Evolutionary conservation across 345 rosid species (phyloP), one percentile per base, ranked within the genome.

Genomic region (Salix exigua): DNA sequence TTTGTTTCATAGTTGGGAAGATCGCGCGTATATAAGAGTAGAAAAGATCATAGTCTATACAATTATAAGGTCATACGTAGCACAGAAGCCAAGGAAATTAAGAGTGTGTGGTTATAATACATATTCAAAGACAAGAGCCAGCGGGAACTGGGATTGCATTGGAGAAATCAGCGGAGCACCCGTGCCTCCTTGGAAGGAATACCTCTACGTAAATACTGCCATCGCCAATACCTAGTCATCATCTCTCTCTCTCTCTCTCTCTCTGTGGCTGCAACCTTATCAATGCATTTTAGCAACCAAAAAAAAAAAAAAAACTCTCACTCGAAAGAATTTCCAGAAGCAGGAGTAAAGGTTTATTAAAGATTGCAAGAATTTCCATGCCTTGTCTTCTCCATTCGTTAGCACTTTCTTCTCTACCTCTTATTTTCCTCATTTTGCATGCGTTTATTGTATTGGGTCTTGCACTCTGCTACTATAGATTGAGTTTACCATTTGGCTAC

Each of bases 111-210:
- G 50, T 14, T 46, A 9, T 6, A 31, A 65, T 53, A 67, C 46
- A 25, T 2, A 25, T 78, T 60, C n/a, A 14, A 26, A 14, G 26
- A 1, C 65, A 66, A 46, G n/a, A 40, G 68, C 0, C 73, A 73
- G 74, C 70, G 82, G 81, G 79, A 77, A 83, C 69, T 83, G 85
- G 82, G 88, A 81, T 79, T 77, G 66, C 85, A 68, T 86, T 26
- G 88, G 88, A 83, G 85, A 83, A 86, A 86, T 83, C 78, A 79
- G 85, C 85, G 86, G 83, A 81, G 72, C 83, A 72, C 83, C 80
- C 88, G 86, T 81, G 86, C 77, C 78, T 74, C 65, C 86, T 83
- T 35, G 88, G 82, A 78, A 81, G 75, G 7, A 70, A 23, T 35
- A 68, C 74, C 66, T 30, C 8, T 42, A 28, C 58, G 38, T 31